Conservation (phyloP, 495 filamentous ascomycete species). For the Penicillium lagena region DNA sequence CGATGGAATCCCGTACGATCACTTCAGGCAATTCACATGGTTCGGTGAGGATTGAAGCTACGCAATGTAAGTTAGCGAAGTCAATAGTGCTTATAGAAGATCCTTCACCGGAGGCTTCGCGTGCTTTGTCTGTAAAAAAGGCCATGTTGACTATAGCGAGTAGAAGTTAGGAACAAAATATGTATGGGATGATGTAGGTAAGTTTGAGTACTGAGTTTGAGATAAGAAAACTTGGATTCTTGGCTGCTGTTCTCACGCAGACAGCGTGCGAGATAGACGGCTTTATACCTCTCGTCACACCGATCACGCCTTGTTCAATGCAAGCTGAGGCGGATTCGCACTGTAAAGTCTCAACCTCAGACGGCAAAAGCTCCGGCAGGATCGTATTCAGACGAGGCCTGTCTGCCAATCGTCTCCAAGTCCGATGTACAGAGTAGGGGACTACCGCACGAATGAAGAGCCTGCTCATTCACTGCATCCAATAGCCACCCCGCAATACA, state of each 20-base stretch:
- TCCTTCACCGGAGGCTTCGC: no score
- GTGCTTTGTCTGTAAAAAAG: no score
- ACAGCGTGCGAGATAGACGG: not conserved
- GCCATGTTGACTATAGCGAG: no score
- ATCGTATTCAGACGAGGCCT: constrained; percentile 5
- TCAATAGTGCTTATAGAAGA: no score
- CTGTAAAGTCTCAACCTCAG: constrained; percentile 1
- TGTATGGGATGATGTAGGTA: not conserved
- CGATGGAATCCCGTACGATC: not conserved
- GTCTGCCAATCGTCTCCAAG: constrained; percentile 3
- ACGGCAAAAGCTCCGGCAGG: constrained; percentile 1
- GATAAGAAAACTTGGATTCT: constrained; percentile 2
- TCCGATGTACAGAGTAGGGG: not conserved
- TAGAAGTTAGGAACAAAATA: not conserved
- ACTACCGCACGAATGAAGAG: constrained; percentile 1
- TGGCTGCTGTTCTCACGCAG: not conserved
- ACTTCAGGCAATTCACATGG: not conserved
- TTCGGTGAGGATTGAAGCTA: not conserved
- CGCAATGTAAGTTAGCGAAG: not conserved
- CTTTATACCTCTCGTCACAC: constrained; percentile 5
- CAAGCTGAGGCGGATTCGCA: constrained; percentile 1
- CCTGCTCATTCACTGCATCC: no score
- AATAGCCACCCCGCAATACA: no score
- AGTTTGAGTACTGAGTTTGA: not conserved
- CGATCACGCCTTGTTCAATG: constrained; percentile 3